phyloP scores from a whole-genome alignment of 805 yeast genomes.

The Ogataea nakhonphanomensis region DNA sequence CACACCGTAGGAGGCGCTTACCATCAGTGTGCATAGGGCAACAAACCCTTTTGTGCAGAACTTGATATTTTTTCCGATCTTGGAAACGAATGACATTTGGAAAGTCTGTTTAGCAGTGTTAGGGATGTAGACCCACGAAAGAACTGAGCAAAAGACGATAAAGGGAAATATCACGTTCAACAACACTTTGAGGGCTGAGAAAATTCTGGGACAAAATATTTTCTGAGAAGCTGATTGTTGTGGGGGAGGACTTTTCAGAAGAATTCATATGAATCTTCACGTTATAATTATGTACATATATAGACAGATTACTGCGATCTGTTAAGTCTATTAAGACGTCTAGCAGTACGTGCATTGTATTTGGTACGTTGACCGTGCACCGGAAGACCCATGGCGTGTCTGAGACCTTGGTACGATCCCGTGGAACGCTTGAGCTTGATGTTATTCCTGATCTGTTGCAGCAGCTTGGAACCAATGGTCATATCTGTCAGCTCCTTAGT shows the following conservation, averaged over 20 bases:
- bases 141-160: conserved; percentile 7
- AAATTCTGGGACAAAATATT: conserved; percentile 5
- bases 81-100: conserved; percentile 15
- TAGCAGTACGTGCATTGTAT: conserved; percentile 88
- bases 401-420: conserved; percentile 82
- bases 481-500: conserved; percentile 83
- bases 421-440: conserved; percentile 74
- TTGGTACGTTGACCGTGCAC: conserved; percentile 90
- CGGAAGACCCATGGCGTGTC: conserved; percentile 83
- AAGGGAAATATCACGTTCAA: conserved; percentile 8
- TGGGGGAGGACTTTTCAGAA: neutral
- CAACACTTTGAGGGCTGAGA: conserved; percentile 11
- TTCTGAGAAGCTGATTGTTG: neutral
- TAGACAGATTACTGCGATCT: conserved; percentile 33
- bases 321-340: conserved; percentile 73
- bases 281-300: neutral
- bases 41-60: conserved; percentile 55
- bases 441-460: conserved; percentile 71
- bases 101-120: conserved; percentile 10
- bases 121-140: conserved; percentile 18
- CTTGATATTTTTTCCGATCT: conserved; percentile 35
- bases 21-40: conserved; percentile 49
- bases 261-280: no score
- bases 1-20: conserved; percentile 74
- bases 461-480: conserved; percentile 77